Conservation (phyloP, 179 eudicot species). For the Carnegiea gigantea region DNA sequence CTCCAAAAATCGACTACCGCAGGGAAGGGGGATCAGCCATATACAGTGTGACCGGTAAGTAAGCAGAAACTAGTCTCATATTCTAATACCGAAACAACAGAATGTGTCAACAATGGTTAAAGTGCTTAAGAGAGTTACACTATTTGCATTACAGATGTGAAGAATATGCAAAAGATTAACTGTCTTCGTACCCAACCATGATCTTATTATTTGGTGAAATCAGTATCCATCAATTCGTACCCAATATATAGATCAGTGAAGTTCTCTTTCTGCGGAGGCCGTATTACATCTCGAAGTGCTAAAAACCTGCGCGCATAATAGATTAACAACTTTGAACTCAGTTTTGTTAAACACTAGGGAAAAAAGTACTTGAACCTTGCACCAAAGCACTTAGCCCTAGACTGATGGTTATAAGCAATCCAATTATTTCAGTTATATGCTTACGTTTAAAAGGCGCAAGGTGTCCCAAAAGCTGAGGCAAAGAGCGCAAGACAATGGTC, state of each 20-base stretch:
- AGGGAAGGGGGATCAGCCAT: neutral
- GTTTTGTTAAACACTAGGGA: neutral
- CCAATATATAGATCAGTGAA: conserved; percentile 86
- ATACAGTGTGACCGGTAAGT: neutral
- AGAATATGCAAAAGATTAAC: neutral
- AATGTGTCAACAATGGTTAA: neutral
- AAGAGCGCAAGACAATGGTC: too few species aligned
- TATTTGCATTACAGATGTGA: neutral
- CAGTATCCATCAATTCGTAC: conserved; percentile 88
- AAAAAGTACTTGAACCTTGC: neutral
- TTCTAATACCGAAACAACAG: neutral
- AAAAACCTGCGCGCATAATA: conserved; percentile 50
- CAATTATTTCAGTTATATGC: neutral
- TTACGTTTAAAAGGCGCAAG: neutral
- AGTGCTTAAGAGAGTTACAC: neutral
- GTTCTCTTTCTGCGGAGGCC: conserved; percentile 80
- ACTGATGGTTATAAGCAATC: neutral
- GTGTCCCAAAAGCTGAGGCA: neutral
- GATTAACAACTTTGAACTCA: neutral
- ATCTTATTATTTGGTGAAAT: conserved; percentile 86
- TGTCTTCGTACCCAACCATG: conserved; percentile 72
- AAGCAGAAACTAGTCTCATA: neutral
- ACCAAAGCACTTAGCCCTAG: neutral
- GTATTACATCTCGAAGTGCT: conserved; percentile 63
- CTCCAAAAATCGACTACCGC: neutral